Evolutionary conservation across 2,329 filamentous ascomycete species (phyloP).

Genomic region (Calonectria hawksworthii): DNA sequence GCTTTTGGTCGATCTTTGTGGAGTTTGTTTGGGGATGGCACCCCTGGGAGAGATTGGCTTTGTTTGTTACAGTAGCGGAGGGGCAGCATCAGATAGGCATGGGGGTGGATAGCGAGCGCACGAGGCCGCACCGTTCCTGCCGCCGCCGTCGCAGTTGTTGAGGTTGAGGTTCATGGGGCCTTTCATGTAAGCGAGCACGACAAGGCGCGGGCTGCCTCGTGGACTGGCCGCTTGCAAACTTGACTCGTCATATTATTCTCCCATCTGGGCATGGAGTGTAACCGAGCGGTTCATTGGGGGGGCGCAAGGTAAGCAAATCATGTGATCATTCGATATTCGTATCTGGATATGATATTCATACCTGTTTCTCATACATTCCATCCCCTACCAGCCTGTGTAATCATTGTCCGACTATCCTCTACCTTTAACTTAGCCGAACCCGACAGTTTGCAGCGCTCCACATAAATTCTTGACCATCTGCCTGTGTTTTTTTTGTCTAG

Average conservation of each 20-base stretch:
- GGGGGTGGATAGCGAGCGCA: not conserved
- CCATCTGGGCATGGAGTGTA: constrained; percentile 19
- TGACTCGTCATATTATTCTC: constrained; percentile 34
- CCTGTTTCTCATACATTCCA: constrained; percentile 22
- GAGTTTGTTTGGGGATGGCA: constrained; percentile 10
- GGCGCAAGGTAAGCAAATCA: constrained; percentile 29
- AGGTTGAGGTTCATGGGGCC: constrained; percentile 6
- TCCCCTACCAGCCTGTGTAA: constrained; percentile 8
- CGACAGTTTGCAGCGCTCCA: not conserved
- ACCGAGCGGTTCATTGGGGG: constrained; percentile 17
- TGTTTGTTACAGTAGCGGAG: not conserved
- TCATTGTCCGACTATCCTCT: constrained; percentile 8
- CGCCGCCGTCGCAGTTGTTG: not conserved
- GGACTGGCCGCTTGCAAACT: not conserved
- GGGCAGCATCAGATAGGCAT: not conserved
- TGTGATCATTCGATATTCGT: constrained; percentile 36
- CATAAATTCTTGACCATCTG: not conserved
- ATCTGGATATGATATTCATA: constrained; percentile 37
- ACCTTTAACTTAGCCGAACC: constrained; percentile 2
- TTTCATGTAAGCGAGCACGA: constrained; percentile 17
- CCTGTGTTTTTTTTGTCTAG: constrained; percentile 40
- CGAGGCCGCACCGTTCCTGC: not conserved
- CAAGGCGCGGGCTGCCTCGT: not conserved
- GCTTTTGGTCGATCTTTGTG: constrained; percentile 11
- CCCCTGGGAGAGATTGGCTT: not conserved